Evolutionary conservation across 768 basidiomycete species (phyloP).

Genomic region (Kwoniella pini): DNA sequence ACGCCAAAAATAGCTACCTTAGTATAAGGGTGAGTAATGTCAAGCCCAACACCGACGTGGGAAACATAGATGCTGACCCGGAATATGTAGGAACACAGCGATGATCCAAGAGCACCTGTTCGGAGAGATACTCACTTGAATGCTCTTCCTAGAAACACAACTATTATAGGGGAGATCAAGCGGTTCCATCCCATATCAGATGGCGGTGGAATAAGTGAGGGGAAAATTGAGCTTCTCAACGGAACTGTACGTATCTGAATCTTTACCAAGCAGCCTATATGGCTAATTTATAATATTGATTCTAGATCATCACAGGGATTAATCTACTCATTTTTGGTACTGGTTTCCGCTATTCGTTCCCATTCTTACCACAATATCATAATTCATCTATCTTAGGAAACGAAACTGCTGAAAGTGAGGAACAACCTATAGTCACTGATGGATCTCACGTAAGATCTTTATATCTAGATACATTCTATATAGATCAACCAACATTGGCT

Average conservation of each 20-base stretch:
- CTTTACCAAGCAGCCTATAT: neutral
- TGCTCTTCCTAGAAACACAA: constrained; percentile 11
- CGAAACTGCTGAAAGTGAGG: constrained; percentile 1
- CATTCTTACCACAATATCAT: constrained; percentile 58
- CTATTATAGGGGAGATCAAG: constrained; percentile 10
- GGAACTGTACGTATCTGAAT: constrained; percentile 16
- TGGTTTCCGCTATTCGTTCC: constrained; percentile 57
- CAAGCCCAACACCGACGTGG: neutral
- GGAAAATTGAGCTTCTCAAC: constrained; percentile 12
- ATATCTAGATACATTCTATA: constrained; percentile 26
- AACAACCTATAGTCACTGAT: constrained; percentile 24
- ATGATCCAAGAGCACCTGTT: constrained; percentile 23
- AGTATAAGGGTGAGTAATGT: constrained; percentile 3
- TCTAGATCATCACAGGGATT: constrained; percentile 11
- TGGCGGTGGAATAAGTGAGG: neutral
- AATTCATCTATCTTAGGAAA: neutral
- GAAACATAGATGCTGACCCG: neutral
- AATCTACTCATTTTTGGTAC: constrained; percentile 13
- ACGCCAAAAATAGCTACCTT: constrained; percentile 4
- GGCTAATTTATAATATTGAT: neutral
- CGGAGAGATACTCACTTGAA: constrained; percentile 7
- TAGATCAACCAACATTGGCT: constrained; percentile 28
- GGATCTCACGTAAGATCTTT: constrained; percentile 20
- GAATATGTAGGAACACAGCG: constrained; percentile 11
- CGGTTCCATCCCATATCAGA: constrained; percentile 5